A percentile compares a stretch with the other conserved stretches of the same genome.
phyloP scores from a whole-genome alignment of 2,329 filamentous ascomycete species.

The Fusarium foetens region DNA sequence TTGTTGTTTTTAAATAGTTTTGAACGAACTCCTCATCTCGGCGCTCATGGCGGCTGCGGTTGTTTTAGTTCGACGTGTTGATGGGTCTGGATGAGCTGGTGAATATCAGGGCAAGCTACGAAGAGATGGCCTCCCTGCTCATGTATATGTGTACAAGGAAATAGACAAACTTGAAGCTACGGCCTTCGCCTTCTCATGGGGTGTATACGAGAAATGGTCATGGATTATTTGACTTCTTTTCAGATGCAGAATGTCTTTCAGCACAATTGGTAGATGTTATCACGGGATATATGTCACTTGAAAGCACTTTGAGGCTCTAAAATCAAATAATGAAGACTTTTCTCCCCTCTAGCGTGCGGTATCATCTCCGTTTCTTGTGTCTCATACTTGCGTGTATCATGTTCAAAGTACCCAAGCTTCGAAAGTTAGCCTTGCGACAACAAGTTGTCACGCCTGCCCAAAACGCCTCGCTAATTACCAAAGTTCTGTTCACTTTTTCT shows the following conservation, averaged over 20 bases:
- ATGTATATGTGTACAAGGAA: slow-evolving; percentile 49
- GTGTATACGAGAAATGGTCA: background rate
- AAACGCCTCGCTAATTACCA: slow-evolving; percentile 38
- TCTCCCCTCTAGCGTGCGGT: background rate
- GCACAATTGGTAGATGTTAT: background rate
- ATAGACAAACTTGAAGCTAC: slow-evolving; percentile 45
- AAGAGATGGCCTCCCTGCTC: slow-evolving; percentile 36
- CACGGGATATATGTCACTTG: background rate
- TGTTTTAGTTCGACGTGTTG: slow-evolving; percentile 32
- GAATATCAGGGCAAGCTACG: slow-evolving; percentile 27
- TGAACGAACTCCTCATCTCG: slow-evolving; percentile 26
- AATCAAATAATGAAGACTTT: background rate
- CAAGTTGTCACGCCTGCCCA: slow-evolving; percentile 19
- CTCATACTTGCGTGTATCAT: slow-evolving; percentile 9
- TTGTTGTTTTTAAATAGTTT: slow-evolving; percentile 29
- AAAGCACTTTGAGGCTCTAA: background rate
- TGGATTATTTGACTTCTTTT: background rate
- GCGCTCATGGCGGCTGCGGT: slow-evolving; percentile 16
- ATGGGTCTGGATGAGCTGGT: slow-evolving; percentile 35
- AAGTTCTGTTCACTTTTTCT: slow-evolving; percentile 14
- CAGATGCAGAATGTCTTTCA: background rate
- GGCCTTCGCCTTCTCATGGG: background rate
- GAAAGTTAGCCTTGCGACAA: slow-evolving; percentile 10
- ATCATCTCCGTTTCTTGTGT: background rate
- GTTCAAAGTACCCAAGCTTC: background rate